These are phyloP conservation scores for Vaccinium corymbosum DNA, from an alignment of 148 eudicot genomes.

Conservation along the genomic window DNA sequence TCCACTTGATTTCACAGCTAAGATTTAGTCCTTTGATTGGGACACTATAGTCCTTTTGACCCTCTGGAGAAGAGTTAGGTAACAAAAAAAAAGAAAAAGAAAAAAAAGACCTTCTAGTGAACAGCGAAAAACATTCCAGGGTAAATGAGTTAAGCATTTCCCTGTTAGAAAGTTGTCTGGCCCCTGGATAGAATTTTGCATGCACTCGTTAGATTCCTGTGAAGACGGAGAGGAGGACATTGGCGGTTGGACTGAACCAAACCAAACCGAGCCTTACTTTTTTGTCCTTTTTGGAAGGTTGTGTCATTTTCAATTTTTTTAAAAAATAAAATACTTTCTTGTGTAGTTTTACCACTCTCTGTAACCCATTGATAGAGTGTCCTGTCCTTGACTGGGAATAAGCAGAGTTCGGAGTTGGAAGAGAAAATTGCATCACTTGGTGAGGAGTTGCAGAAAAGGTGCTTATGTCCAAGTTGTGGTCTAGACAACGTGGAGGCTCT, in stretches of 20 bases:
- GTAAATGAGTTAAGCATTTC: not conserved
- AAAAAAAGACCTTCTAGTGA: not conserved
- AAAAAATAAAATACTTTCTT: not conserved
- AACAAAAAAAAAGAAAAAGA: too few species aligned
- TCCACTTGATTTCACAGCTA: not conserved
- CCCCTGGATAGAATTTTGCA: not conserved
- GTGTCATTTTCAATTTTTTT: too few species aligned
- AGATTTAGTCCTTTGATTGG: not conserved
- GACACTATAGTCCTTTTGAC: not conserved
- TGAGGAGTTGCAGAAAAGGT: constrained; percentile 70
- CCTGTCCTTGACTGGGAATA: constrained; percentile 49
- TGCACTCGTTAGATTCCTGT: not conserved
- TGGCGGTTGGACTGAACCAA: not conserved
- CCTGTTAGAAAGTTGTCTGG: not conserved
- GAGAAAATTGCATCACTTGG: constrained; percentile 45
- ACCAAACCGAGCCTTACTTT: too few species aligned
- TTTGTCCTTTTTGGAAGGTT: too few species aligned
- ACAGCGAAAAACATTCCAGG: not conserved
- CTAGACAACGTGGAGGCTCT: constrained; percentile 53
- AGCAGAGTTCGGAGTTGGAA: constrained; percentile 66
- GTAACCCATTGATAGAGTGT: not conserved
- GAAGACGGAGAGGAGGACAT: too few species aligned
- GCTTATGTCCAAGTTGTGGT: constrained; percentile 64
- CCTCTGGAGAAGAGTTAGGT: not conserved
- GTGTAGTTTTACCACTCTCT: not conserved